Conservation (phyloP, 805 yeast genomes). For the Alloascoidea hylecoeti region DNA sequence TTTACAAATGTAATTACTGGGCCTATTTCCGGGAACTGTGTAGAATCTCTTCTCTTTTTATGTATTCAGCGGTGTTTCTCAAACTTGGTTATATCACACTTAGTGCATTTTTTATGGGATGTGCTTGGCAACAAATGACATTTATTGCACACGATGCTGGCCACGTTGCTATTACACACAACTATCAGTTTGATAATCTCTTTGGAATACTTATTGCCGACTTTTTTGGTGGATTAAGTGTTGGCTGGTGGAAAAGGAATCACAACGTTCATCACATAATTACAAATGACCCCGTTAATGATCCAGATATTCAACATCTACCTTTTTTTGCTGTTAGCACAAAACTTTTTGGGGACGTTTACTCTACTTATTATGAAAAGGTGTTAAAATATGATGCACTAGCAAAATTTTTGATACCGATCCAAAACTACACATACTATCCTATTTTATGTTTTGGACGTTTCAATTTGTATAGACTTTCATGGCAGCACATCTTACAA, state of each 20-base stretch:
- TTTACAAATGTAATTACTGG: slow-evolving; percentile 62
- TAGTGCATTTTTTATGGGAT: slow-evolving; percentile 56
- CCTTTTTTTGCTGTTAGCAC: slow-evolving; percentile 85
- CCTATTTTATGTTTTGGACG: slow-evolving; percentile 74
- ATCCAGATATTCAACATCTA: slow-evolving; percentile 86
- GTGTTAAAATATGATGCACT: slow-evolving; percentile 51
- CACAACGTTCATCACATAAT: slow-evolving; percentile 88
- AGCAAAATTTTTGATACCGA: slow-evolving; percentile 41
- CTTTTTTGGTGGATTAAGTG: slow-evolving; percentile 73
- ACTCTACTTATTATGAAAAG: slow-evolving; percentile 69
- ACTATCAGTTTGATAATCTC: slow-evolving; percentile 61
- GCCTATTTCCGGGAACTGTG: slow-evolving; percentile 56
- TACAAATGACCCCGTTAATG: slow-evolving; percentile 90
- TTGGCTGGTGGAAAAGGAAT: slow-evolving; percentile 93
- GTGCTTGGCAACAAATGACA: slow-evolving; percentile 82
- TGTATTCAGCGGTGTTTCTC: slow-evolving; percentile 34
- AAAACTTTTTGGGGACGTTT: slow-evolving; percentile 50
- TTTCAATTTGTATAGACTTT: slow-evolving; percentile 68
- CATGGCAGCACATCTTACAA: slow-evolving; percentile 63
- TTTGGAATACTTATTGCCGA: slow-evolving; percentile 65
- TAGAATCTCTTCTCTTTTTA: slow-evolving; percentile 41
- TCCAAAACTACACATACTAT: slow-evolving; percentile 62
- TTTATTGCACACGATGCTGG: slow-evolving; percentile 89
- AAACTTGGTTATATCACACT: slow-evolving; percentile 27
- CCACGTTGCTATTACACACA: slow-evolving; percentile 70